Evolutionary conservation across 371 early-diverging fungal genomes (phyloP).

Genomic region (Lichtheimia ornata): DNA sequence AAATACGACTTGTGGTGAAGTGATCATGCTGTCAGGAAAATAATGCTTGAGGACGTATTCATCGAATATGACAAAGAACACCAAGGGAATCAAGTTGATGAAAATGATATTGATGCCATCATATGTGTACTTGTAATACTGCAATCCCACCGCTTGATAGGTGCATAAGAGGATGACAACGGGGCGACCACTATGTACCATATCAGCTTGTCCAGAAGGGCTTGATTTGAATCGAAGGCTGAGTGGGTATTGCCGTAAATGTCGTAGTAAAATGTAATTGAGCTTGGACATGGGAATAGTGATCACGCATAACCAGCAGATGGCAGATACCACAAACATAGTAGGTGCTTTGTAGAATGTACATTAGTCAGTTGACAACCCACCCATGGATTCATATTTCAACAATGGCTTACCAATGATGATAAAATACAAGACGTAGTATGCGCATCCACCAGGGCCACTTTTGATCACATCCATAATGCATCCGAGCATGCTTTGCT

Average conservation of each 20-base stretch:
- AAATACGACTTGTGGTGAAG: constrained; percentile 75
- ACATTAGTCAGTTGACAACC: no score
- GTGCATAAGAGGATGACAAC: constrained; percentile 74
- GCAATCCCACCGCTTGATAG: constrained; percentile 75
- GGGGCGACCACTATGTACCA: constrained; percentile 17
- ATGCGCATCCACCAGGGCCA: constrained; percentile 70
- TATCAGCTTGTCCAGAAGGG: constrained; percentile 17
- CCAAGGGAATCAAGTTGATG: constrained; percentile 87
- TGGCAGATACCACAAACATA: constrained; percentile 71
- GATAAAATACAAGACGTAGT: constrained; percentile 54
- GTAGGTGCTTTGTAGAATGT: constrained; percentile 68
- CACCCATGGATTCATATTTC: no score
- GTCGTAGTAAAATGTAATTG: constrained; percentile 73
- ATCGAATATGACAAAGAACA: constrained; percentile 80
- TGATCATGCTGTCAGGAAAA: constrained; percentile 54
- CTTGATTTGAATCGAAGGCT: constrained; percentile 33
- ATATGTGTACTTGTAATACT: constrained; percentile 91
- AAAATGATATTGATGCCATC: constrained; percentile 96
- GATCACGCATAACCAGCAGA: constrained; percentile 89
- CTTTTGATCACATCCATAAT: constrained; percentile 27
- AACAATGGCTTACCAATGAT: constrained; percentile 46
- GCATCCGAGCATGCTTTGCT: constrained; percentile 2
- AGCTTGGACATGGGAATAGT: constrained; percentile 96
- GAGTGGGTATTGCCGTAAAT: constrained; percentile 81
- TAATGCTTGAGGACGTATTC: constrained; percentile 68